Base-by-base conservation (phyloP, 441 rosid genomes). In the Theobroma grandiflorum region DNA sequence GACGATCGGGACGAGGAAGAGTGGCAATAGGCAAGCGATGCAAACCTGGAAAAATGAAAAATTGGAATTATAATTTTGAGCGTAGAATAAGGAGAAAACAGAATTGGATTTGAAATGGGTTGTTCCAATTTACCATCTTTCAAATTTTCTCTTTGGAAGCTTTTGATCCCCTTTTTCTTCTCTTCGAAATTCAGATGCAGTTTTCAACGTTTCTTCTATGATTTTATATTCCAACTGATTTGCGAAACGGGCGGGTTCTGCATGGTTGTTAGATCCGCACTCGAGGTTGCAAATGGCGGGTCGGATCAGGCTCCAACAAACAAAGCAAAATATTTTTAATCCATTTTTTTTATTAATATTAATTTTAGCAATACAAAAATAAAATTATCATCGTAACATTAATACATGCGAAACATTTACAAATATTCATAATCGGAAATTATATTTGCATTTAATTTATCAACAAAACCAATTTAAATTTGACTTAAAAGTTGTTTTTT, bases 1-100 rank as follows among this genome's bases (percentile, higher is more conserved):
- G 87, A 96, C 83, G 89, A 94, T 87, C 31, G 98, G 96, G 84
- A 96, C 84, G 64, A 96, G 89, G 89, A 96, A 94, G 82, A 96
- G 89, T 18, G 98, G 99, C 70, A 96, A 85, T 82, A 96, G 85
- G 84, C 99, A 96, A 77, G 88, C 89, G 78, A 94, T 47, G 85
- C 98, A 96, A 83, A 96, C 99, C 98, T 96, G 80, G 81, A 42
- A 64, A 9, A 67, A 5, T 37, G 7, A 62, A 14, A 42, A 72
- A 74, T 26, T 4, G 15, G 12, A 5, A 33, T 31, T 15, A 31
- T 14, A 12, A 20, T 57, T 55, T 50, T 7, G 42, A 78, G 20
- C 14, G 8, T 15, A 18, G 42, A 37, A 42, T 50, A 18, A 20
- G 37, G 35, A 53, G 49, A 15, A 47, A 20, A 45, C 3, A 12